These are phyloP conservation scores for Crithidia expoeki DNA, from an alignment of 208 protist genomes.

Conservation along the genomic window DNA sequence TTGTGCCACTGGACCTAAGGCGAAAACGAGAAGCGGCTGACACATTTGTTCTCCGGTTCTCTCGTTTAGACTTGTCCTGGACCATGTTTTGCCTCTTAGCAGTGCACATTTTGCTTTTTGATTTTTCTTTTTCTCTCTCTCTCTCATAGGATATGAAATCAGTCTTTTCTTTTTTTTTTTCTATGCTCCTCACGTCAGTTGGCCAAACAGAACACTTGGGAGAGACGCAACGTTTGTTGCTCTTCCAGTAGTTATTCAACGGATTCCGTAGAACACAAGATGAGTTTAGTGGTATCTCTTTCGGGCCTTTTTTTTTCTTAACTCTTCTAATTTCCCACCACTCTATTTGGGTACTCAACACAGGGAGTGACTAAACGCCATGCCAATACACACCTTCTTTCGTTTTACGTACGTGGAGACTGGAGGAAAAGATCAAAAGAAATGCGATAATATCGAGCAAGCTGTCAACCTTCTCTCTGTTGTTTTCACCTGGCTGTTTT, in stretches of 20 bases:
- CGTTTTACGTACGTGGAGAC: not conserved
- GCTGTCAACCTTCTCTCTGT: not conserved
- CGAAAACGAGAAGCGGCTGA: not conserved
- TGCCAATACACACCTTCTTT: not conserved
- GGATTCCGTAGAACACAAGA: not conserved
- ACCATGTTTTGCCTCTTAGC: conserved; percentile 3
- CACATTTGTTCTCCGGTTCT: not conserved
- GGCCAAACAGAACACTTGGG: not conserved
- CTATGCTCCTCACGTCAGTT: not conserved
- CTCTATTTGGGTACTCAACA: not conserved
- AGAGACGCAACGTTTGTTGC: not conserved
- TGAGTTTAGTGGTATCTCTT: not conserved
- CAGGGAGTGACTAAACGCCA: not conserved
- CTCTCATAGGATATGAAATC: too few species aligned
- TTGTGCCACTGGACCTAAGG: not conserved
- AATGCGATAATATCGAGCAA: not conserved
- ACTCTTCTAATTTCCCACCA: not conserved
- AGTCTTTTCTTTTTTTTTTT: not conserved
- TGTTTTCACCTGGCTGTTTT: conserved; percentile 6
- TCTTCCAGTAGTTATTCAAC: not conserved
- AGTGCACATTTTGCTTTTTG: conserved; percentile 6
- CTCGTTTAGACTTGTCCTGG: too few species aligned
- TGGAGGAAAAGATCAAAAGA: not conserved
- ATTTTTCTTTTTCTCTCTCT: not conserved
- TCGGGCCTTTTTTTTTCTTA: not conserved